Conservation (phyloP, 176 grass and related monocot species). For the Phyllostachys edulis region DNA sequence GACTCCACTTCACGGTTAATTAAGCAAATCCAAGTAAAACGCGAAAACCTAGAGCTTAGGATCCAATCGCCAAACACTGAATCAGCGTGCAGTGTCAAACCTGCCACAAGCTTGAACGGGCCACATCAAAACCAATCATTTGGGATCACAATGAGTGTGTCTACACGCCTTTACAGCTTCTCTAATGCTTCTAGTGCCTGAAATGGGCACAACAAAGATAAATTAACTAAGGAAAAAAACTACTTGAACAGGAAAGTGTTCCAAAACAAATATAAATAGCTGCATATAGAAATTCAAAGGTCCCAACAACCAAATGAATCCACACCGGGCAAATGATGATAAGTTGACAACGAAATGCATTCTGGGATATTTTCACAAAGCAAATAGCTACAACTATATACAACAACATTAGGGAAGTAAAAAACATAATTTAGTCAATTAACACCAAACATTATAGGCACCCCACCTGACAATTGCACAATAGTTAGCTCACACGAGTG, state of each 20-base stretch:
- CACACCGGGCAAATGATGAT: background rate
- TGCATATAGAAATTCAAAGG: background rate
- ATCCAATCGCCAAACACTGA: too few species aligned
- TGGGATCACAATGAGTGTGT: slow-evolving; percentile 94
- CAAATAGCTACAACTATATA: slow-evolving; percentile 5
- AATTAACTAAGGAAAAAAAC: background rate
- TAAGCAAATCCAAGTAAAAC: too few species aligned
- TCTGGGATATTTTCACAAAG: background rate
- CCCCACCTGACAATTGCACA: background rate
- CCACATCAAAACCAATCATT: slow-evolving; percentile 91
- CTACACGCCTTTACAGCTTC: slow-evolving; percentile 82
- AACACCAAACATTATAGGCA: background rate
- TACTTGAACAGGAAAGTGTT: background rate
- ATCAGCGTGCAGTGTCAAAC: too few species aligned
- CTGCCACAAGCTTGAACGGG: too few species aligned
- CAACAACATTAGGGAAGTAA: background rate
- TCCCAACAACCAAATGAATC: background rate
- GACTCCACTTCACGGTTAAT: too few species aligned
- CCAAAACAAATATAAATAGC: background rate
- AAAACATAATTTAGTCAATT: background rate
- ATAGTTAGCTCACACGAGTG: background rate
- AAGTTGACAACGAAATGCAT: background rate
- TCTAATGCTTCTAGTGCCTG: slow-evolving; percentile 92
- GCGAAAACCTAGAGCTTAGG: too few species aligned
- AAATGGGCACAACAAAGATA: background rate